phyloP scores from a whole-genome alignment of 2,329 filamentous ascomycete species.

The Septoria linicola region DNA sequence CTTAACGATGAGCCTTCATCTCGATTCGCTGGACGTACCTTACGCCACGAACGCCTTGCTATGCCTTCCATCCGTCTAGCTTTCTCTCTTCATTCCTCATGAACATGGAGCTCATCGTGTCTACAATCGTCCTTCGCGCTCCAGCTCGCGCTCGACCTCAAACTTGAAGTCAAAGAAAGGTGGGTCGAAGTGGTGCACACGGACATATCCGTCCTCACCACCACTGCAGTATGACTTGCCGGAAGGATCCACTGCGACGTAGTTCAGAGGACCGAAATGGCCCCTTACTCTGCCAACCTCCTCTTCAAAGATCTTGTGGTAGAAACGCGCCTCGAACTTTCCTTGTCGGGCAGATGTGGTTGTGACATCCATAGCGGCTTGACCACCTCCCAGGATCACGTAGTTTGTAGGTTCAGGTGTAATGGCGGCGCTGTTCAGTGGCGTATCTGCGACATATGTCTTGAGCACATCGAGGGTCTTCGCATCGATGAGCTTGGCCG shows the following conservation, averaged over 20 bases:
- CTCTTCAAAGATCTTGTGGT: constrained; percentile 99
- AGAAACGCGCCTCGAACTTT: constrained; percentile 99
- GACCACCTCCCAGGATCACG: constrained; percentile 95
- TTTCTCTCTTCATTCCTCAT: constrained; percentile 20
- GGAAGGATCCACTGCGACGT: constrained; percentile 86
- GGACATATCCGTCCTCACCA: constrained; percentile 97
- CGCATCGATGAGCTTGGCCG: constrained; percentile 84
- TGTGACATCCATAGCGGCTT: constrained; percentile 98
- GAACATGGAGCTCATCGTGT: neutral
- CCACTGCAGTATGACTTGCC: constrained; percentile 92
- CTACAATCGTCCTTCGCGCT: constrained; percentile 28
- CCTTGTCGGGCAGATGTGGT: constrained; percentile 90
- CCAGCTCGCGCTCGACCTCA: constrained; percentile 87
- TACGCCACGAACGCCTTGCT: constrained; percentile 41
- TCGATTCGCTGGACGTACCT: constrained; percentile 6
- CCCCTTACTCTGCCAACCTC: constrained; percentile 96
- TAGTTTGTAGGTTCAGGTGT: constrained; percentile 97
- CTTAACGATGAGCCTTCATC: neutral
- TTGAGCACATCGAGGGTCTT: constrained; percentile 89
- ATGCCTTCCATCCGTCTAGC: constrained; percentile 37
- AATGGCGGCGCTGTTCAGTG: constrained; percentile 92
- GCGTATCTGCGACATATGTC: constrained; percentile 87
- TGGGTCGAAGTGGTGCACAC: constrained; percentile 98
- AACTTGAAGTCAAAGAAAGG: constrained; percentile 98
- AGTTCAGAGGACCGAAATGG: constrained; percentile 96